Percentiles rank a stretch among this genome's conserved stretches.
Evolutionary conservation across 805 yeast species (phyloP).

Genomic region (Metschnikowia borealis): DNA sequence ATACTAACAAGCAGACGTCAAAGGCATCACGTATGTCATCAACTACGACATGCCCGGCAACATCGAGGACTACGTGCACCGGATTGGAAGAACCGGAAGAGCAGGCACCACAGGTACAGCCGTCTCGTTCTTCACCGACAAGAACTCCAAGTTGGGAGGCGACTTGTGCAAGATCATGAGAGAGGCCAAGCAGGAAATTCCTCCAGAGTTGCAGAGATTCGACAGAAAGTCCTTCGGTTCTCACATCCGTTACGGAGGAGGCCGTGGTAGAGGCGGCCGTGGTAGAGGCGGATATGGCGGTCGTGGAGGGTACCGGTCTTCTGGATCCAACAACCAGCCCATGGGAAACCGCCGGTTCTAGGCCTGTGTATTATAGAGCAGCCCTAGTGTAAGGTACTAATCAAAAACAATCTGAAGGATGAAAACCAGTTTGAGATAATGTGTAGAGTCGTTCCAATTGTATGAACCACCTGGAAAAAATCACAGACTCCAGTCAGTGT

Average conservation of each 20-base stretch:
- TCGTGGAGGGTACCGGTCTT: slow-evolving; percentile 43
- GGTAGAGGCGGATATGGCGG: slow-evolving; percentile 46
- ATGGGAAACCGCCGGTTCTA: slow-evolving; percentile 46
- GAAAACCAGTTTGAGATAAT: no score
- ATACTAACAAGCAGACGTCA: slow-evolving; percentile 72
- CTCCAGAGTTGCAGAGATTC: slow-evolving; percentile 72
- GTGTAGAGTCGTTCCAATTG: no score
- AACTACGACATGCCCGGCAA: slow-evolving; percentile 98
- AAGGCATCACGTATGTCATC: slow-evolving; percentile 90
- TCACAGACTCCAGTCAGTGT: no score
- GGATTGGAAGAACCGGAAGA: slow-evolving; percentile 99
- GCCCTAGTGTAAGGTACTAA: neutral
- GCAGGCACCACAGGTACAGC: slow-evolving; percentile 97
- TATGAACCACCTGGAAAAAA: no score
- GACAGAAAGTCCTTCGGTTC: slow-evolving; percentile 64
- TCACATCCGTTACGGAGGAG: slow-evolving; percentile 45
- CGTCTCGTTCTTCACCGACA: slow-evolving; percentile 86
- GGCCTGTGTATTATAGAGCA: neutral
- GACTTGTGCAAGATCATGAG: slow-evolving; percentile 84
- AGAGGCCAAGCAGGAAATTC: slow-evolving; percentile 92
- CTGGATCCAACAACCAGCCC: slow-evolving; percentile 52
- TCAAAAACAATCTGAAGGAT: no score
- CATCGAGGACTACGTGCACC: slow-evolving; percentile 96
- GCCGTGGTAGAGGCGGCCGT: slow-evolving; percentile 19
- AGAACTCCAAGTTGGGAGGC: slow-evolving; percentile 82